Percentiles rank a stretch among this genome's conserved stretches.
phyloP scores from a whole-genome alignment of 345 rosid species.

The Eucalyptus urophylla region DNA sequence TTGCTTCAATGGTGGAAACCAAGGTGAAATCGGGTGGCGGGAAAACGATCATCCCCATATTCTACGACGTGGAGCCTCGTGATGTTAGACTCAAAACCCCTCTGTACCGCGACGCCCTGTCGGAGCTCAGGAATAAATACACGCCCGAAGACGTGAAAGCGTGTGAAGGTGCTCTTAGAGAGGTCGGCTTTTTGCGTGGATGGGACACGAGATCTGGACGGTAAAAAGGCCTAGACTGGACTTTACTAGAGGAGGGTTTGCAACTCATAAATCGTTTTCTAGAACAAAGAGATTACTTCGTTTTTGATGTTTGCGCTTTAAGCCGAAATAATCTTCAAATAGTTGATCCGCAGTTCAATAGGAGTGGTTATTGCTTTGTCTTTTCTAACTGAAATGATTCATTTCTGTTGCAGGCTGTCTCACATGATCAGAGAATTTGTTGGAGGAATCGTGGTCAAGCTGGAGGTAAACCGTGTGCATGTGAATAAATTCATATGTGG shows the following conservation, averaged over 20 bases:
- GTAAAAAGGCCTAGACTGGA: background rate
- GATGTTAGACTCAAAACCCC: background rate
- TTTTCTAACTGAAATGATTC: background rate
- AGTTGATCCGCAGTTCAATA: background rate
- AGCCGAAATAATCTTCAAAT: background rate
- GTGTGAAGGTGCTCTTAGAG: background rate
- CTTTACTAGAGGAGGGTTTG: background rate
- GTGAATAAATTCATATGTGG: background rate
- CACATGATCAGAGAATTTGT: background rate
- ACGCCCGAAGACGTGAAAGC: fast-evolving
- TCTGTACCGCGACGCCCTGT: background rate
- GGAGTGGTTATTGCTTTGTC: background rate
- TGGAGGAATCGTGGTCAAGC: background rate
- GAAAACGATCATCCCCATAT: background rate
- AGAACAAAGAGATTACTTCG: background rate
- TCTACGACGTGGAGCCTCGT: background rate
- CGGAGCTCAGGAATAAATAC: fast-evolving
- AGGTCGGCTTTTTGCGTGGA: fast-evolving
- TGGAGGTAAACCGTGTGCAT: background rate
- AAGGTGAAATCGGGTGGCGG: background rate
- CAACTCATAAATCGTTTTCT: background rate
- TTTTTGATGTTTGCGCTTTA: background rate
- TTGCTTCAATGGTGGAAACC: background rate
- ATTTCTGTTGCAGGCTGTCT: background rate
- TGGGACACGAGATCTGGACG: fast-evolving